Conservation (phyloP, 306 rosid species). For the Cucurbita pepo region DNA sequence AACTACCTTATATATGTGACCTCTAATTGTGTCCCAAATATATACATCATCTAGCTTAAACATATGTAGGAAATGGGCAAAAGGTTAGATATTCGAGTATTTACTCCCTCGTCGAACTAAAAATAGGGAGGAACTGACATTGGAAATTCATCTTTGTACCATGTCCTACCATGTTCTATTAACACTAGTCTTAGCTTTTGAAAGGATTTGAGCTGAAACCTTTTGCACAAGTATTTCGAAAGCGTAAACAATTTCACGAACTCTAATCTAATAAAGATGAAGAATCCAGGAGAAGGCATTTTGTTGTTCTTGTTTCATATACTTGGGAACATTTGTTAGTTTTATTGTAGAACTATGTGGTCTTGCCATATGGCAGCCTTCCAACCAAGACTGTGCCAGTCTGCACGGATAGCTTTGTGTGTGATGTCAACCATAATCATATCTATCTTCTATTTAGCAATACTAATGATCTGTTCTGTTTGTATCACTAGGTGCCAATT, state of each 20-base stretch:
- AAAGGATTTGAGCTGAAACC: too few relatives aligned
- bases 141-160: background rate
- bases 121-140: background rate
- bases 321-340: background rate
- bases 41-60: background rate
- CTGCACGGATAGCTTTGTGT: background rate
- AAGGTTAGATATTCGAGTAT: background rate
- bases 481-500: constrained; percentile 56
- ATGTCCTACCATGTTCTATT: background rate
- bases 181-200: too few relatives aligned
- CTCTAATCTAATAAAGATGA: background rate
- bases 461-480: constrained; percentile 8
- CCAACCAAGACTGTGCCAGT: background rate
- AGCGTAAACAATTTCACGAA: background rate
- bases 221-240: background rate
- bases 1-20: background rate
- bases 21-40: background rate
- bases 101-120: background rate
- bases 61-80: background rate
- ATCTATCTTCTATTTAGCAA: background rate
- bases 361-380: background rate
- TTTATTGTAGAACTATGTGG: background rate
- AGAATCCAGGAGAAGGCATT: background rate
- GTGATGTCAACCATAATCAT: background rate
- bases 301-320: background rate